Evolutionary conservation across 2,329 filamentous ascomycete species (phyloP).

Genomic region (Aureobasidium sp.): DNA sequence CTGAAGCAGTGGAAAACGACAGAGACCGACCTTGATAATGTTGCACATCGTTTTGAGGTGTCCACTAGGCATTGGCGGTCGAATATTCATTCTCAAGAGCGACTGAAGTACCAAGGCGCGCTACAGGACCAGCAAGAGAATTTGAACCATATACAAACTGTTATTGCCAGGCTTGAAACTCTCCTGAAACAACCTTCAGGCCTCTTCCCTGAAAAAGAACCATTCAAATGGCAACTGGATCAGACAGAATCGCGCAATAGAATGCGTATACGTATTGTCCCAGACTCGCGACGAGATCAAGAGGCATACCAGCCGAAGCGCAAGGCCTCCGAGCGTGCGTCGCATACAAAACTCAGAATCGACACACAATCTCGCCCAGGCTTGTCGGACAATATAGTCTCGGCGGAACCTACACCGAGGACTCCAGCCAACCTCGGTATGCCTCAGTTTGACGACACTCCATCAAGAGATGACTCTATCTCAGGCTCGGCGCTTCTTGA

Average conservation of each 20-base stretch:
- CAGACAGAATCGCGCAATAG: constrained; percentile 92
- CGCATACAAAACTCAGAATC: constrained; percentile 30
- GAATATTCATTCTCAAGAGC: constrained; percentile 88
- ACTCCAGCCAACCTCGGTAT: not conserved
- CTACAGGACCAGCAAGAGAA: constrained; percentile 93
- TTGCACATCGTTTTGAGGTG: constrained; percentile 74
- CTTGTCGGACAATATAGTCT: constrained; percentile 24
- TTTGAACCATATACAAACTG: constrained; percentile 65
- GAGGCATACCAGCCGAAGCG: constrained; percentile 81
- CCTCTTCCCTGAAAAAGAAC: constrained; percentile 56
- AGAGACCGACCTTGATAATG: constrained; percentile 60
- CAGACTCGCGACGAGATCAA: constrained; percentile 62
- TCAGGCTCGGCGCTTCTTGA: constrained; percentile 49
- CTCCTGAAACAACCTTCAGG: constrained; percentile 74
- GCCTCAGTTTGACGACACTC: constrained; percentile 21
- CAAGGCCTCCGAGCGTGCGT: constrained; percentile 49
- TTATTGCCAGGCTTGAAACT: constrained; percentile 71
- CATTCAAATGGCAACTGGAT: constrained; percentile 82
- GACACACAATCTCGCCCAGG: constrained; percentile 24
- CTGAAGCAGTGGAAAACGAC: constrained; percentile 74
- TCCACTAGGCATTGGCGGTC: constrained; percentile 88
- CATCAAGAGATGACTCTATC: constrained; percentile 37
- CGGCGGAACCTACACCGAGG: constrained; percentile 17
- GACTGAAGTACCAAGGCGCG: constrained; percentile 81
- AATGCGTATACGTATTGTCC: constrained; percentile 82